A percentile compares a stretch with the other conserved stretches of the same genome.
These are phyloP conservation scores for Fusarium graminum DNA, from an alignment of 2,329 filamentous ascomycete species.

Conservation along the genomic window DNA sequence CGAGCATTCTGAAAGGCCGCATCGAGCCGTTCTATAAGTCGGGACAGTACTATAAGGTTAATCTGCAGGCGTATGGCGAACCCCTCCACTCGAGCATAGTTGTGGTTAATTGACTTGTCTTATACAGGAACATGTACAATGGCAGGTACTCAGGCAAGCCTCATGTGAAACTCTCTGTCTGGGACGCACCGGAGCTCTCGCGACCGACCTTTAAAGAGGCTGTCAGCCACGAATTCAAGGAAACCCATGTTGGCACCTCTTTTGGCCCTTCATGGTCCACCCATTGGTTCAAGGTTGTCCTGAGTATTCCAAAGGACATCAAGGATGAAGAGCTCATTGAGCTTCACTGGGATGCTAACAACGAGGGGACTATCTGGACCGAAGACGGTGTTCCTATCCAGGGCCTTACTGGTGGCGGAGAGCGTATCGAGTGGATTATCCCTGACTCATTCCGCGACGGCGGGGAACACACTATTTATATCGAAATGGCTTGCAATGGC, in stretches of 20 bases:
- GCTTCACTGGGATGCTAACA: constrained; percentile 95
- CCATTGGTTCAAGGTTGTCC: constrained; percentile 91
- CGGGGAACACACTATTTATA: constrained; percentile 88
- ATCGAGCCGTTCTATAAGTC: constrained; percentile 82
- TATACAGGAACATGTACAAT: constrained; percentile 56
- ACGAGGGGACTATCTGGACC: constrained; percentile 94
- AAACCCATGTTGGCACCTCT: constrained; percentile 78
- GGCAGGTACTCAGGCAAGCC: constrained; percentile 71
- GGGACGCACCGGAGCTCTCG: constrained; percentile 82
- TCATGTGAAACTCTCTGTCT: constrained; percentile 86
- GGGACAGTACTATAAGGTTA: constrained; percentile 83
- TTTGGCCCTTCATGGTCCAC: constrained; percentile 98
- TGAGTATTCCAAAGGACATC: constrained; percentile 82
- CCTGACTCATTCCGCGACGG: constrained; percentile 86
- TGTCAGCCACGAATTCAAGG: constrained; percentile 77
- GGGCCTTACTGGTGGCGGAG: constrained; percentile 89
- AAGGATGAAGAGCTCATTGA: constrained; percentile 85
- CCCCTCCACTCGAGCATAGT: not conserved
- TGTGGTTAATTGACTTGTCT: constrained; percentile 23
- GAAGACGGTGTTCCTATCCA: constrained; percentile 91
- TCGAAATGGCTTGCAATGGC: constrained; percentile 98
- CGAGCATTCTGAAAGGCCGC: constrained; percentile 85
- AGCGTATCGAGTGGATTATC: constrained; percentile 91
- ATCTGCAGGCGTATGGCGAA: constrained; percentile 75
- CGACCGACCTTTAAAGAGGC: constrained; percentile 91